Evolutionary conservation across 495 filamentous ascomycete species (phyloP), one percentile per base, ranked within the genome.

Genomic region (Arthonia radiata): DNA sequence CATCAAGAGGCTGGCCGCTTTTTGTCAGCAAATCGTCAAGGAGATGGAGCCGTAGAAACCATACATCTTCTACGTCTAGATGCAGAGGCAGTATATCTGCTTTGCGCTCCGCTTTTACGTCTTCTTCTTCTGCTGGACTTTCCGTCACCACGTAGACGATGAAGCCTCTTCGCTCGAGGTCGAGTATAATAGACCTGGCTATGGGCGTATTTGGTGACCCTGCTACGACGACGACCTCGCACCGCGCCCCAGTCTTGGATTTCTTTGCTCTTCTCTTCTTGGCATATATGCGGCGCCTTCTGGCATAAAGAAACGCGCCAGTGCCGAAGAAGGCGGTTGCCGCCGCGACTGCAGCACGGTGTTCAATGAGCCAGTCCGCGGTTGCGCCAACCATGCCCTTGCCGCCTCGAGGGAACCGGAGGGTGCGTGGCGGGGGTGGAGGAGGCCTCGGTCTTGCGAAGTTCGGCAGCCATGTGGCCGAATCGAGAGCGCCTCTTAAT

Each of bases 141-240:
- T 60, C 70, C 33, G 77, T 80, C 0, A 86, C 72, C 26, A 97
- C 54, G 40, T 76, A 94, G 13, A 94, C 81, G 25, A 94, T 76
- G 41, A 90, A 94, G 9, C 89, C 89, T 27, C 81, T 64, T 27
- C 80, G 62, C 46, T 94, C 86, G 30, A 97, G 42, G 38, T 94
- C 89, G 15, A 76, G 41, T 1, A 77, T 64, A 31, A 97, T 61
- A 10, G 76, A 73, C 33, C 67, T 62, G 1, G 75, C 78, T 38
- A 91, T 56, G 12, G 80, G 76, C 31, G 86, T 66, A 32, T 70
- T 63, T 4, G 77, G 67, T 1, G 73, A 71, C 21, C 86, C 82
- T 17, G 79, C 77, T 32, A 97, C 52, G 10, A 92, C 73, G 21
- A 97, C 71, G 16, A 94, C 82, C 40, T 94, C 86, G 26, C 70